Percentiles rank a stretch among this genome's conserved stretches.
Conservation (phyloP, 2,329 filamentous ascomycete species). For the Drechmeria coniospora region DNA sequence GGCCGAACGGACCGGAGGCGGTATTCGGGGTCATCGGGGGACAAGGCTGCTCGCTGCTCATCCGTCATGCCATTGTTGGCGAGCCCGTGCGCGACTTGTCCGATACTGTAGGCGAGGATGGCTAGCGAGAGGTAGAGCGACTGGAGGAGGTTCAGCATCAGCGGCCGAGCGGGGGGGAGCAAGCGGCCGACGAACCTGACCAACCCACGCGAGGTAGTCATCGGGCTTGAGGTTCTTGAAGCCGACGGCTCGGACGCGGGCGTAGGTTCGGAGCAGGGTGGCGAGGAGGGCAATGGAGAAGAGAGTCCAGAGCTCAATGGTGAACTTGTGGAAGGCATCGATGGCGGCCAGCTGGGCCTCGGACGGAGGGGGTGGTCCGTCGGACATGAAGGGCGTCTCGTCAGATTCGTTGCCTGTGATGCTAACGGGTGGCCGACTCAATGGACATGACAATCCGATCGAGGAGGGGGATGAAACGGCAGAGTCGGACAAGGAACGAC, state of each 20-base stretch:
- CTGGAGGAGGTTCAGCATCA: conserved; percentile 12
- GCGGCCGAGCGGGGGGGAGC: neutral
- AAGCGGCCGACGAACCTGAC: conserved; percentile 21
- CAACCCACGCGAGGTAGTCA: conserved; percentile 43
- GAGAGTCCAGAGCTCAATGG: conserved; percentile 24
- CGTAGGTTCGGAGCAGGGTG: conserved; percentile 33
- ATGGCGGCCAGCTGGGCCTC: conserved; percentile 2
- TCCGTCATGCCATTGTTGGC: conserved; percentile 43
- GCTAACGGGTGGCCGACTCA: too few relatives aligned
- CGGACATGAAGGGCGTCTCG: neutral
- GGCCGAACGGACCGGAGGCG: conserved; percentile 13
- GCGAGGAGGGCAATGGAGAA: conserved; percentile 31
- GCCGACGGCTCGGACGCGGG: conserved; percentile 32
- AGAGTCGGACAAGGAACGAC: too few relatives aligned
- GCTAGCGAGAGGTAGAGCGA: conserved; percentile 35
- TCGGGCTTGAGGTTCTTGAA: conserved; percentile 35
- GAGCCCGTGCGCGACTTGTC: conserved; percentile 30
- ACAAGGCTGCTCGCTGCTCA: conserved; percentile 28
- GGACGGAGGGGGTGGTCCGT: conserved; percentile 4
- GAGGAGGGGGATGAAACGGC: too few relatives aligned
- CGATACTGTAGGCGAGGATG: conserved; percentile 33
- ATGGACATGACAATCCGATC: too few relatives aligned
- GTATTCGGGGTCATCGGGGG: conserved; percentile 28
- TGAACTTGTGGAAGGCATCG: conserved; percentile 11
- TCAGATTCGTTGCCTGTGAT: neutral